Percentiles rank a stretch among this genome's conserved stretches.
These are phyloP conservation scores for Agaricus sinodeliciosus DNA, from an alignment of 768 basidiomycete species.

Conservation along the genomic window DNA sequence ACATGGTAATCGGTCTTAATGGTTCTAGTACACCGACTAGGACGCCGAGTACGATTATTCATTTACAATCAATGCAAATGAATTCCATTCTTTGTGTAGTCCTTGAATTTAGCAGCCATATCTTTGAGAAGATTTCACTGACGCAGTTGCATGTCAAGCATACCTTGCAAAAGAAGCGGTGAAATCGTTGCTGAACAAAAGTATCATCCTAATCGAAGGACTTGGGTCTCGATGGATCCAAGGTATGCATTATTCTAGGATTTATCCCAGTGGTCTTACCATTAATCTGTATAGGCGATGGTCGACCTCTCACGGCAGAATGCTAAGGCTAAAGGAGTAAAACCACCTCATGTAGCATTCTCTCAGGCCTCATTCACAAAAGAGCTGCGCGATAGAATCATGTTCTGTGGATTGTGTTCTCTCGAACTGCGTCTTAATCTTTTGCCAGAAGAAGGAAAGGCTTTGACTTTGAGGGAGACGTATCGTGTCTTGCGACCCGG, in stretches of 20 bases:
- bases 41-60: not conserved
- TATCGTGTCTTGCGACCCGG: slow-evolving; percentile 48
- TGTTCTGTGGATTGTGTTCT: slow-evolving; percentile 47
- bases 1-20: not conserved
- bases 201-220: not conserved
- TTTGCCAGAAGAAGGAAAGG: slow-evolving; percentile 35
- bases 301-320: slow-evolving; percentile 40
- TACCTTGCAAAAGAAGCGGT: not conserved
- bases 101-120: not conserved
- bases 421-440: slow-evolving; percentile 53
- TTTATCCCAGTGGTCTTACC: not conserved
- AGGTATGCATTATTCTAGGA: slow-evolving; percentile 22
- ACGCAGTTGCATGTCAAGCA: not conserved
- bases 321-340: slow-evolving; percentile 31
- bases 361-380: slow-evolving; percentile 35
- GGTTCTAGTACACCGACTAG: not conserved
- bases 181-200: not conserved
- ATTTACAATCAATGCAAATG: not conserved
- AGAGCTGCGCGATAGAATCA: slow-evolving; percentile 39
- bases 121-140: not conserved
- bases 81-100: not conserved
- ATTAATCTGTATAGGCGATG: slow-evolving; percentile 36
- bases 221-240: slow-evolving; percentile 43
- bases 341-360: slow-evolving; percentile 44
- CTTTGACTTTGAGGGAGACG: slow-evolving; percentile 36